Evolutionary conservation across 2,329 filamentous ascomycete species (phyloP), one percentile per base, ranked within the genome.

Genomic region (Penicillium sp.): DNA sequence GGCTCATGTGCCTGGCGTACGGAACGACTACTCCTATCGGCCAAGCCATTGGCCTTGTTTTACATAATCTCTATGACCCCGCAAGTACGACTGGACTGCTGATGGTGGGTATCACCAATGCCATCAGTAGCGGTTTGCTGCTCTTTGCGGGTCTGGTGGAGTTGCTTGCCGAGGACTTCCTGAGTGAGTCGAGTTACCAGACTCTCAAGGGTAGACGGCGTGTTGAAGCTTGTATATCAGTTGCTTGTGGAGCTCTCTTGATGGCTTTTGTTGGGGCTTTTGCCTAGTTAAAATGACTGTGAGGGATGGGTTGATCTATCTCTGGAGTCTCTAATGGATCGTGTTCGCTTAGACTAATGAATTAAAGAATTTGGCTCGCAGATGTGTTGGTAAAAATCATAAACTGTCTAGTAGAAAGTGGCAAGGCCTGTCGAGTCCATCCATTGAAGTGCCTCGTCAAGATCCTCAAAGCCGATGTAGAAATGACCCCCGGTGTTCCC

Each of bases 31-130:
- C 92, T 0, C 92, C 92, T 0, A 81, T 95, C 19, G 92, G 92
- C 9, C 92, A 96, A 74, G 91, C 91, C 1, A 91, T 96, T 59
- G 92, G 92, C 0, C 82, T 96, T 12, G 79, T 90, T 4, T 84
- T 94, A 22, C 91, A 95, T 76, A 88, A 87, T 38, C 80, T 95
- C 65, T 96, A 96, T 76, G 91, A 93, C 67, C 92, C 92, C 1
- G 84, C 86, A 69, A 92, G 89, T 70, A 85, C 91, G 72, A 86
- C 88, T 0, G 92, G 92, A 0, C 78, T 96, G 53, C 80, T 96
- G 28, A 89, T 94, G 79, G 92, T 96, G 6, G 92, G 92, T 8
- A 87, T 93, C 73, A 95, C 94, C 84, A 96, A 96, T 71, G 91
- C 91, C 42, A 90, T 96, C 56, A 93, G 90, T 10, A 89, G 89